Evolutionary conservation across 1,284 basidiomycete species (phyloP), one percentile per base, ranked within the genome.

Genomic region (Sanghuangporus weigelae): DNA sequence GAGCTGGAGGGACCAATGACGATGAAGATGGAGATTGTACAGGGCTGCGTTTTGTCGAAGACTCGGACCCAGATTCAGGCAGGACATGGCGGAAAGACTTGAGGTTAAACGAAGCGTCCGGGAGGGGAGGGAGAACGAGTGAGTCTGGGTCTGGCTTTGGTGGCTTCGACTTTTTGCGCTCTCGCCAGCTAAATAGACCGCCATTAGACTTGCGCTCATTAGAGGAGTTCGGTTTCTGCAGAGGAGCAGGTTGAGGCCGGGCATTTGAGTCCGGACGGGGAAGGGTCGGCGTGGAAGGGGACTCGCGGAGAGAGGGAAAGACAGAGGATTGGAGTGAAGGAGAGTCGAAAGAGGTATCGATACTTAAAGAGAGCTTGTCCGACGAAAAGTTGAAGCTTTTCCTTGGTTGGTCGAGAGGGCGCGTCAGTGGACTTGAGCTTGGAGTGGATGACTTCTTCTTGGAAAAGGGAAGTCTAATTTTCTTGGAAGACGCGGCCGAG

Each of bases 81-180:
- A 78, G 72, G 60, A 90, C 75, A 70, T 90, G 88, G 39, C 87
- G 81, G 73, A 91, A 90, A 2, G 88, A 79, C 68, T 82, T 87
- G 67, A 90, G 81, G 73, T 87, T 88, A 65, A 79, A 76, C 1
- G 76, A 74, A 0, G 73, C 73, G 36, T 69, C 64, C 63, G 58
- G 67, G 58, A 62, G 65, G 46, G 49, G 66, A 38, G 53, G 68
- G 50, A 57, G 69, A 62, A 40, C 44, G 10, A 58, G 62, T 40
- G 14, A 44, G 16, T 59, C 56, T 46, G 35, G 14, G 6, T 62
- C 56, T 40, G 40, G 67, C 19, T 60, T 68, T 51, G 59, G 46
- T 19, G 57, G 60, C 48, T 54, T 64, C 16, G 67, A 65, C 55
- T 67, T 68, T 58, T 58, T 66, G 12, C 65, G 66, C 19, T 64